A percentile compares a stretch with the other conserved stretches of the same genome.
phyloP scores from a whole-genome alignment of 176 grass and related monocot genomes.

The Musa acuminata region DNA sequence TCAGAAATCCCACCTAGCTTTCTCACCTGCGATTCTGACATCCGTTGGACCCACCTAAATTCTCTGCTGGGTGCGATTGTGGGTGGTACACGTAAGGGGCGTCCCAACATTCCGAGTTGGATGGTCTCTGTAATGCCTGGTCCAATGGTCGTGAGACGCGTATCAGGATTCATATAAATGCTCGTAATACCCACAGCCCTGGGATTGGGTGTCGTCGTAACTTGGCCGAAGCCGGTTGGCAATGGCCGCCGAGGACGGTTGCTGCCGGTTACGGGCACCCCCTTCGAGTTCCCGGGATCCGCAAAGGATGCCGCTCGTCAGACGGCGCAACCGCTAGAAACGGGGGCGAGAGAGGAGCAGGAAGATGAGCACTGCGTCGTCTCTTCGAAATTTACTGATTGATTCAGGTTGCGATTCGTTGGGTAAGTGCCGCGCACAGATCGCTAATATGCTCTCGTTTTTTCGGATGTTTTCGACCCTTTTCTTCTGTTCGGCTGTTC shows the following conservation, averaged over 20 bases:
- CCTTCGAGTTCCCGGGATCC: constrained; percentile 4
- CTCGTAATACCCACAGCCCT: too few species aligned
- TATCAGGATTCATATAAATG: too few species aligned
- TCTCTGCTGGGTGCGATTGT: not conserved
- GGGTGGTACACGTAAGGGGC: not conserved
- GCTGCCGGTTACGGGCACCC: not conserved
- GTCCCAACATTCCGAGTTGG: not conserved
- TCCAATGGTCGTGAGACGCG: too few species aligned
- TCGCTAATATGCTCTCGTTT: not conserved
- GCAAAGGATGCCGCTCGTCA: not conserved
- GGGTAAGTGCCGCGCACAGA: not conserved
- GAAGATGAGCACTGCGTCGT: not conserved
- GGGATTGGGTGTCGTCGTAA: not conserved
- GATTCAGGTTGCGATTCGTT: not conserved
- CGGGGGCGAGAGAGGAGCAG: not conserved
- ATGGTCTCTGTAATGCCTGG: too few species aligned
- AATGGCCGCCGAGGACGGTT: not conserved
- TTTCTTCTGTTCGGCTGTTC: not conserved
- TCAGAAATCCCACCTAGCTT: not conserved
- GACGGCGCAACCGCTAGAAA: constrained; percentile 3
- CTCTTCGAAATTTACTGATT: too few species aligned
- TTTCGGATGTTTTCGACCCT: not conserved
- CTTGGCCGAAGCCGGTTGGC: not conserved
- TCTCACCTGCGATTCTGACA: not conserved
- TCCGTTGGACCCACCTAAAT: not conserved